Percentiles rank a stretch among this genome's conserved stretches.
phyloP scores from a whole-genome alignment of 768 basidiomycete species.

The Tricholomella constricta region DNA sequence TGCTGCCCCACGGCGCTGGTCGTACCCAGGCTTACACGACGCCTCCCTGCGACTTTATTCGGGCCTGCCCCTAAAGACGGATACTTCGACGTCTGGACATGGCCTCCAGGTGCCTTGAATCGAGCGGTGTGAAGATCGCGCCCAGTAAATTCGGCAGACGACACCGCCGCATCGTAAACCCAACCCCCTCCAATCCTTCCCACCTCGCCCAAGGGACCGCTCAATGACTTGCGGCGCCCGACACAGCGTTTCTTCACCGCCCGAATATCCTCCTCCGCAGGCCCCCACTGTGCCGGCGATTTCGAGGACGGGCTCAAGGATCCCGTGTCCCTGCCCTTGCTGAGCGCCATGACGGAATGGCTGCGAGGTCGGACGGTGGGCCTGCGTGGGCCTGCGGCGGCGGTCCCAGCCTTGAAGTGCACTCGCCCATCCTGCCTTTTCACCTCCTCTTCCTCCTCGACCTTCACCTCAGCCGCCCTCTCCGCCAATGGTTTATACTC shows the following conservation, averaged over 20 bases:
- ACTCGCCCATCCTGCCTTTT: constrained; percentile 20
- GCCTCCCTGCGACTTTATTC: constrained; percentile 11
- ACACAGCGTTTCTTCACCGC: constrained; percentile 59
- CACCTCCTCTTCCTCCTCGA: constrained; percentile 9
- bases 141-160: constrained; percentile 37
- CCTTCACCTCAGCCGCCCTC: constrained; percentile 21
- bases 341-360: constrained; percentile 28
- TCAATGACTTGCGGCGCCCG: constrained; percentile 49
- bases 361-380: constrained; percentile 33
- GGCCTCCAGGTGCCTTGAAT: neutral
- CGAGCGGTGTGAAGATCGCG: neutral
- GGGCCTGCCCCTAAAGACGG: neutral
- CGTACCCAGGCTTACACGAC: constrained; percentile 18
- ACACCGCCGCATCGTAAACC: constrained; percentile 54
- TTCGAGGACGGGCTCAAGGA: constrained; percentile 3
- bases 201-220: constrained; percentile 28
- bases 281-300: constrained; percentile 12
- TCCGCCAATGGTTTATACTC: constrained; percentile 60
- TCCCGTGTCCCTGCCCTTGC: constrained; percentile 16
- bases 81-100: neutral
- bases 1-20: constrained; percentile 4
- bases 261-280: constrained; percentile 27
- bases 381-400: constrained; percentile 19
- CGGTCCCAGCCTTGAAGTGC: constrained; percentile 28
- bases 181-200: constrained; percentile 35